Evolutionary conservation across 75 land plant species (phyloP).

Genomic region (Adiantum capillusveneris): DNA sequence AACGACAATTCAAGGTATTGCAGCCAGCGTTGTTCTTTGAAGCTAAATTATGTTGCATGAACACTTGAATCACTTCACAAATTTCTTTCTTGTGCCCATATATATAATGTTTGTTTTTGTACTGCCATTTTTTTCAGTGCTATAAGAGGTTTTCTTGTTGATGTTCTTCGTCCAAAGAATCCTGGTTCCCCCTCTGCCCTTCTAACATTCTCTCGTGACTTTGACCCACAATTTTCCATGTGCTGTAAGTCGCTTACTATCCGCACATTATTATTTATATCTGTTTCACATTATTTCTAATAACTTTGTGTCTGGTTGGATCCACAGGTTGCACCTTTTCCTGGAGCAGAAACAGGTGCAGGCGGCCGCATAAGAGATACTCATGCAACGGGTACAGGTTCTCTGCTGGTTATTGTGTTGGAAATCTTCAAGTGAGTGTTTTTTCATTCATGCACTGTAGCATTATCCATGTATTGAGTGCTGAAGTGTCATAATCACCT

Average conservation of each 20-base stretch:
- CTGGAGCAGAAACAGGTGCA: slow-evolving; percentile 95
- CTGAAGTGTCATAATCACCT: no score
- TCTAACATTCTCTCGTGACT: slow-evolving; percentile 23
- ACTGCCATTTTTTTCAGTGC: slow-evolving; percentile 40
- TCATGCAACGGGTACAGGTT: slow-evolving; percentile 96
- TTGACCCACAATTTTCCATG: slow-evolving; percentile 97
- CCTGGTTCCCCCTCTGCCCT: slow-evolving; percentile 65
- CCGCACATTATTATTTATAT: background rate
- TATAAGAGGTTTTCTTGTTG: slow-evolving; percentile 58
- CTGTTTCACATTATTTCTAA: no score
- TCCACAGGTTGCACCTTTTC: slow-evolving; percentile 93
- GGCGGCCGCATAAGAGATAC: slow-evolving; percentile 97
- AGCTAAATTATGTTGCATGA: background rate
- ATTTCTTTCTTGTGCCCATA: no score
- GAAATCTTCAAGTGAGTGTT: slow-evolving; percentile 77
- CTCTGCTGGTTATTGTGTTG: slow-evolving; percentile 95
- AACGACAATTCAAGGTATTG: slow-evolving; percentile 73
- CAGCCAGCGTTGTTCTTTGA: no score
- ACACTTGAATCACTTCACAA: no score
- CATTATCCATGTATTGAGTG: no score
- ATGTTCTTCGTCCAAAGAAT: slow-evolving; percentile 40
- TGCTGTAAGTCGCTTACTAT: slow-evolving; percentile 46
- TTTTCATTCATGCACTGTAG: no score
- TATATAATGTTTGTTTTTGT: slow-evolving; percentile 2
- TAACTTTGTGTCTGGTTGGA: no score